Conservation (phyloP, 306 rosid genomes). For the Ceratonia siliqua region DNA sequence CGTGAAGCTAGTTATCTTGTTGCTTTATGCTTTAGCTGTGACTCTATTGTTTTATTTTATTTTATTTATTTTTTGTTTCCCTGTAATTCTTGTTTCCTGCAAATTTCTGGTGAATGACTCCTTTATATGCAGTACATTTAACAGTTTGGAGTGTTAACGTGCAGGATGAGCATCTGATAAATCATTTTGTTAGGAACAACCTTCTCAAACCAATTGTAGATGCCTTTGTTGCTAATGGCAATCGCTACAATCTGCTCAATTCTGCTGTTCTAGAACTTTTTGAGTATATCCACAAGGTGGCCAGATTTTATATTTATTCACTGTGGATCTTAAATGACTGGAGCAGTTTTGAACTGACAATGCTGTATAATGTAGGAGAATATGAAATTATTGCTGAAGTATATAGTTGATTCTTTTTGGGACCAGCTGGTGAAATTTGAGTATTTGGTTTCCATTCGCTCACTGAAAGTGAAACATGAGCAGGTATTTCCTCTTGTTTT, state of each 20-base stretch:
- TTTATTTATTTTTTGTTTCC: background rate
- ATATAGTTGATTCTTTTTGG: conserved; percentile 87
- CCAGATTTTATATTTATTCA: conserved; percentile 25
- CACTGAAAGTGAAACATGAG: conserved; percentile 85
- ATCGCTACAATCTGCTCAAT: conserved; percentile 92
- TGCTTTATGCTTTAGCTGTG: background rate
- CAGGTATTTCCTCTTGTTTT: conserved; percentile 59
- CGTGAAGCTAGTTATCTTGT: background rate
- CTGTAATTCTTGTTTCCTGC: background rate
- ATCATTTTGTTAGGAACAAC: conserved; percentile 71
- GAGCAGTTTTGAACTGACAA: conserved; percentile 11
- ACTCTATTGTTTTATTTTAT: background rate
- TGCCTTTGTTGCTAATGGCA: conserved; percentile 81
- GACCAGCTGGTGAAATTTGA: conserved; percentile 74
- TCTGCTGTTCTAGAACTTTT: conserved; percentile 90
- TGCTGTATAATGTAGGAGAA: conserved; percentile 64
- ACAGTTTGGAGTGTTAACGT: conserved; percentile 40
- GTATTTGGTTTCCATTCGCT: conserved; percentile 57
- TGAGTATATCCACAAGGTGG: conserved; percentile 83
- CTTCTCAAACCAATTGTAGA: conserved; percentile 84
- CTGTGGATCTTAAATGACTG: conserved; percentile 29
- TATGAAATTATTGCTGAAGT: conserved; percentile 62
- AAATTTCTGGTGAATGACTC: background rate
- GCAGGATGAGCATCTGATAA: conserved; percentile 92
- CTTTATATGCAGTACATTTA: conserved; percentile 20